Conservation (phyloP, 225 moss, liverwort and hornwort species). For the Ulota crispa region DNA sequence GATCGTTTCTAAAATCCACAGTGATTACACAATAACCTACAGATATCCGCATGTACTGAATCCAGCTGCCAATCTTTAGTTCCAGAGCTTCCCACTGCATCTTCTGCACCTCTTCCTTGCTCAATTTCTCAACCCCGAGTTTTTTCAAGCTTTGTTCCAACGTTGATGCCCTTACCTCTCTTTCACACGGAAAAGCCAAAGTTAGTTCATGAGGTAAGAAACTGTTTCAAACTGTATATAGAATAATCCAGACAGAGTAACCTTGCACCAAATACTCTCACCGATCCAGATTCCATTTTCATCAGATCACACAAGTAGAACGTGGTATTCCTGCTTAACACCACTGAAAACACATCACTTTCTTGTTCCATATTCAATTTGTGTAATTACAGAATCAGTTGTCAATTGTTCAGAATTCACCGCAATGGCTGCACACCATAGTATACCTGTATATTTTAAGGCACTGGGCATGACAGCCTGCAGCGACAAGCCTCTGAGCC, state of each 20-base stretch:
- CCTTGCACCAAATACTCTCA: background rate
- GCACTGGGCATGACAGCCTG: constrained; percentile 76
- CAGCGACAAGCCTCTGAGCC: constrained; percentile 80
- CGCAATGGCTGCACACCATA: background rate
- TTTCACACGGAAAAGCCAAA: constrained; percentile 32
- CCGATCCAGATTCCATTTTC: background rate
- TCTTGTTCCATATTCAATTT: background rate
- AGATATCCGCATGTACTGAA: constrained; percentile 72
- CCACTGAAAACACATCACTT: background rate
- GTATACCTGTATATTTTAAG: constrained; percentile 76
- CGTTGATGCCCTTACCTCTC: constrained; percentile 69
- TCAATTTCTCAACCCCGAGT: constrained; percentile 80
- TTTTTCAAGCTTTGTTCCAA: constrained; percentile 76
- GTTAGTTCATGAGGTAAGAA: background rate
- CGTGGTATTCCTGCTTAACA: background rate
- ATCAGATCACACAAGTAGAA: background rate
- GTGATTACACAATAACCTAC: constrained; percentile 36
- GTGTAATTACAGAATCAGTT: background rate
- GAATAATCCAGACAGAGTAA: background rate
- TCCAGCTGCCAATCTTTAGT: constrained; percentile 83
- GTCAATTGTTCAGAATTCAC: background rate
- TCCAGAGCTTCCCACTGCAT: constrained; percentile 83
- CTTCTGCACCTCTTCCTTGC: constrained; percentile 76
- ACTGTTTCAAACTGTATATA: background rate
- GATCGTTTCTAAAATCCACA: background rate